phyloP scores from a whole-genome alignment of 2,329 filamentous ascomycete species.

The Paecilomyces variotii region DNA sequence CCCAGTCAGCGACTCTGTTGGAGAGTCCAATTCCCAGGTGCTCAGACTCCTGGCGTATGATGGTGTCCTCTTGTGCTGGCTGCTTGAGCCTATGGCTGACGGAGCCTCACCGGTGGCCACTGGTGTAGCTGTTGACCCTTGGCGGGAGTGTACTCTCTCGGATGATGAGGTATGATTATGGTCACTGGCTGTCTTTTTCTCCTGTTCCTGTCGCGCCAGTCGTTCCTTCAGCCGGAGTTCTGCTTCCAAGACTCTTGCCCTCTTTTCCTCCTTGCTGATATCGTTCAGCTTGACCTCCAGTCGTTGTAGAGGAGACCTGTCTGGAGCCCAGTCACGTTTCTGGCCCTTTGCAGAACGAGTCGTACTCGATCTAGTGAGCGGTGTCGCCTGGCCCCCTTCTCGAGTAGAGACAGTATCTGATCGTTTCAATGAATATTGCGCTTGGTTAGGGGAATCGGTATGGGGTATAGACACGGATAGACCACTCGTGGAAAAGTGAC shows the following conservation, averaged over 20 bases:
- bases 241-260: conserved; percentile 73
- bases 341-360: conserved; percentile 20
- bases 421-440: conserved; percentile 4
- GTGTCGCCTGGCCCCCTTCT: conserved; percentile 13
- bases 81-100: conserved; percentile 8
- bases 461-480: neutral
- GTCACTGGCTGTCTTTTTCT: conserved; percentile 8
- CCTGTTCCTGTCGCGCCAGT: conserved; percentile 23
- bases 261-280: conserved; percentile 93
- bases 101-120: conserved; percentile 6
- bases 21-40: neutral
- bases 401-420: conserved; percentile 7
- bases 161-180: conserved; percentile 3
- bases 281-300: conserved; percentile 84
- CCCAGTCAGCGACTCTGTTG: neutral
- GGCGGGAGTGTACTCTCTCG: conserved; percentile 2
- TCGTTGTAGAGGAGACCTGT: conserved; percentile 86
- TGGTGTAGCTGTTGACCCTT: conserved; percentile 1
- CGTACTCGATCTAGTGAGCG: conserved; percentile 24
- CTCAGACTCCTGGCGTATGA: neutral
- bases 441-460: conserved; percentile 3
- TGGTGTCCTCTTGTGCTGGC: conserved; percentile 7
- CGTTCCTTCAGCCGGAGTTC: conserved; percentile 63
- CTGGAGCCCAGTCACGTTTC: conserved; percentile 56
- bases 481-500: neutral